A percentile compares a stretch with the other conserved stretches of the same genome.
Conservation (phyloP, 495 filamentous ascomycete genomes). For the Penicillium canariense region DNA sequence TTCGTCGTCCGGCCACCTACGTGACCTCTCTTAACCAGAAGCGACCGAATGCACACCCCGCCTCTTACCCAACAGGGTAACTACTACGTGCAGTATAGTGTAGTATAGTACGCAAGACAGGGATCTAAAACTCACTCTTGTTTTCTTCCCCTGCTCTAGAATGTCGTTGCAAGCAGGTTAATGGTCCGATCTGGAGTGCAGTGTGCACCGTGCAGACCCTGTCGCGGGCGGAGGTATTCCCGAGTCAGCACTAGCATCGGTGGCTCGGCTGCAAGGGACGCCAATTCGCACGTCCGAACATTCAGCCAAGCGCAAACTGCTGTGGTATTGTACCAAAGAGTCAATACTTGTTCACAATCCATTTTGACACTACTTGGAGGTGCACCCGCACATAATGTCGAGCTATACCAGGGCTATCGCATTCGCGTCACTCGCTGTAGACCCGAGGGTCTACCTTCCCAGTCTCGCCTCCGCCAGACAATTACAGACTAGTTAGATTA, state of each 20-base stretch:
- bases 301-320: neutral
- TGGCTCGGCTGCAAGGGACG: constrained; percentile 1
- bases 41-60: no score
- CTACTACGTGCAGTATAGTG: neutral
- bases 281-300: neutral
- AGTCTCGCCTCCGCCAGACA: neutral
- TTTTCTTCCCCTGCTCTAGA: neutral
- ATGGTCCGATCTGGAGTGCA: constrained; percentile 5
- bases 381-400: neutral
- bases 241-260: constrained; percentile 23
- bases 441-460: neutral
- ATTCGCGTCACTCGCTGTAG: neutral
- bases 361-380: neutral
- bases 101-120: neutral
- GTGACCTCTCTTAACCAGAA: no score
- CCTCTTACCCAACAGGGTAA: no score
- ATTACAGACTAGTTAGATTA: no score
- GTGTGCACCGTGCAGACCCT: neutral
- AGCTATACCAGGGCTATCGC: neutral
- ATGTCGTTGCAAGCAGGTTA: neutral
- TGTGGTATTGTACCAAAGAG: neutral
- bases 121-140: neutral
- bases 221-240: constrained; percentile 9
- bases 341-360: neutral
- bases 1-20: neutral